Evolutionary conservation across 257 asterid species (phyloP).

Genomic region (Cordia subcordata): DNA sequence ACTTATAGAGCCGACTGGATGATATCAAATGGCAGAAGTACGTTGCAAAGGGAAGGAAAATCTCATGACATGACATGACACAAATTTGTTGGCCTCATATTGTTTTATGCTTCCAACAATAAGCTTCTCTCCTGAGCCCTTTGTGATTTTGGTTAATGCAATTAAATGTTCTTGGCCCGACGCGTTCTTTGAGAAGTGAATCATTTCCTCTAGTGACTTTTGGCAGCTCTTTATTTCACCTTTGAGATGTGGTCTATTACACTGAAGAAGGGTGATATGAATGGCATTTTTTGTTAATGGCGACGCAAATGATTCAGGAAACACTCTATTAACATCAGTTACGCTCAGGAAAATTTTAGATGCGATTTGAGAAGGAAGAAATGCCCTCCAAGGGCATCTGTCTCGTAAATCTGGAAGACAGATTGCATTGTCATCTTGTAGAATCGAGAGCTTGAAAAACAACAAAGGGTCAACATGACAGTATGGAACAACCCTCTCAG

Average conservation of each 20-base stretch:
- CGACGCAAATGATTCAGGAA: conserved; percentile 18
- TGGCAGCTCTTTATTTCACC: conserved; percentile 29
- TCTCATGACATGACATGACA: conserved; percentile 36
- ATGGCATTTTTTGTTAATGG: conserved; percentile 10
- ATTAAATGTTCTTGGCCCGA: conserved; percentile 13
- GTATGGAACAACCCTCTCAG: no score
- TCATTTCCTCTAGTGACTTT: conserved; percentile 35
- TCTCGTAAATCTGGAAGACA: conserved; percentile 30
- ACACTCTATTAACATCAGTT: conserved; percentile 2
- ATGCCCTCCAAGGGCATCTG: conserved; percentile 27
- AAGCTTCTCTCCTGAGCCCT: conserved; percentile 7
- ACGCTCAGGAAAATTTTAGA: conserved; percentile 17
- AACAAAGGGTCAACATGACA: conserved; percentile 22
- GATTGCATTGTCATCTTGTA: conserved; percentile 20
- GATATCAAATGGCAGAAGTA: conserved; percentile 32
- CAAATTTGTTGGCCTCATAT: conserved; percentile 5
- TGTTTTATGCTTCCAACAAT: conserved; percentile 5
- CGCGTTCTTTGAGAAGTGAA: conserved; percentile 15
- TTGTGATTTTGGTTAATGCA: conserved; percentile 16
- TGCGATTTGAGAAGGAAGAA: conserved; percentile 36
- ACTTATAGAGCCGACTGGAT: conserved; percentile 18
- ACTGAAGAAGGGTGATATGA: conserved; percentile 8
- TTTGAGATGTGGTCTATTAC: conserved; percentile 17
- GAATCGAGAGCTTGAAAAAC: conserved; percentile 26
- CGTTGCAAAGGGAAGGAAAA: conserved; percentile 27